These are phyloP conservation scores for Pichiaceae sp. DNA, from an alignment of 1,139 yeast genomes.

Conservation along the genomic window DNA sequence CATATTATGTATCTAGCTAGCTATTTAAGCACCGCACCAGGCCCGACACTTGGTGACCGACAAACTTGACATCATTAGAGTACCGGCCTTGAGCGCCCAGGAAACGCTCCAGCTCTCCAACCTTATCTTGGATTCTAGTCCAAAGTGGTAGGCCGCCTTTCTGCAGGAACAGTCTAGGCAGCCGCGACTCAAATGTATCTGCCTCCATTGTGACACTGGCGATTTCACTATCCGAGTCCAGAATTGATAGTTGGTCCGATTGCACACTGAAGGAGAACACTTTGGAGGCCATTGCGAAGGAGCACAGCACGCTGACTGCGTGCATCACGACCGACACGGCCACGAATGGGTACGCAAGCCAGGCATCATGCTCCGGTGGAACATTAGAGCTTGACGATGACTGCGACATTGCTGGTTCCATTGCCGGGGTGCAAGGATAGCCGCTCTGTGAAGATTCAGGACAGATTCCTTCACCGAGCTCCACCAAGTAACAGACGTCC, in stretches of 20 bases:
- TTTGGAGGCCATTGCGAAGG: background rate
- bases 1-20: background rate
- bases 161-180: background rate
- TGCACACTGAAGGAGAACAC: too few species aligned
- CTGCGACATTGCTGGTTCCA: slow-evolving; percentile 8
- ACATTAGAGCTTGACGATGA: slow-evolving; percentile 18
- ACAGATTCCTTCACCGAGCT: slow-evolving; percentile 26
- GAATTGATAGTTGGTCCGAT: too few species aligned
- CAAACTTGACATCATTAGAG: background rate
- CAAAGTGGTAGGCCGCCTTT: background rate
- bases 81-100: background rate
- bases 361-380: slow-evolving; percentile 24
- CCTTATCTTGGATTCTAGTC: background rate
- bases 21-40: background rate
- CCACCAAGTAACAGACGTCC: slow-evolving; percentile 19
- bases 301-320: background rate
- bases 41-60: background rate
- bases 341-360: slow-evolving; percentile 34
- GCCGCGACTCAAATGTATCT: background rate
- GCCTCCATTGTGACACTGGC: too few species aligned
- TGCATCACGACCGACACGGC: slow-evolving; percentile 14
- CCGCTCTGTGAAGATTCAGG: slow-evolving; percentile 17
- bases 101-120: background rate
- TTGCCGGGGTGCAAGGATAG: slow-evolving; percentile 8
- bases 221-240: too few species aligned